A percentile compares a stretch with the other conserved stretches of the same genome.
Evolutionary conservation across 1,284 basidiomycete genomes (phyloP).

Genomic region (Jaminaea rosea): DNA sequence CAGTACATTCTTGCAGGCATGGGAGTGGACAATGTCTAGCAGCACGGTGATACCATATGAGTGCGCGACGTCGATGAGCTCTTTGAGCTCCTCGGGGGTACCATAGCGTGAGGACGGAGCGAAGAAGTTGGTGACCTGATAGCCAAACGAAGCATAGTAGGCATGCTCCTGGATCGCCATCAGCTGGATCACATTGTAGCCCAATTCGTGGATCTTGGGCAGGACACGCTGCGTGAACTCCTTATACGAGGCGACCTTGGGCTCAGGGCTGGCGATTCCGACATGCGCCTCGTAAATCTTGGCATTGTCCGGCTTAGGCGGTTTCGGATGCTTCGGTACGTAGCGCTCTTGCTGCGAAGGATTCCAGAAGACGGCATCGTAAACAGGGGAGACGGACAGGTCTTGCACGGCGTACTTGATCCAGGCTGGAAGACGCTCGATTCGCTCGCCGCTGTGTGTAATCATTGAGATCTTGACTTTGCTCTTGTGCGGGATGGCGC

Average conservation of each 20-base stretch:
- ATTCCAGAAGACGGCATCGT: slow-evolving; percentile 98
- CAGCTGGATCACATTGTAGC: slow-evolving; percentile 93
- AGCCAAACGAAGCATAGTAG: slow-evolving; percentile 98
- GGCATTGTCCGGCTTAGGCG: slow-evolving; percentile 59
- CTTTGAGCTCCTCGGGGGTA: slow-evolving; percentile 81
- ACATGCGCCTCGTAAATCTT: slow-evolving; percentile 97
- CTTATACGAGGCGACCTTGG: slow-evolving; percentile 82
- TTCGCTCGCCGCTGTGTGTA: slow-evolving; percentile 70
- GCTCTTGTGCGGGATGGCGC: slow-evolving; percentile 84
- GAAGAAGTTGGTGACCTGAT: slow-evolving; percentile 95
- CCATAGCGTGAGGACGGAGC: slow-evolving; percentile 88
- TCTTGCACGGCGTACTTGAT: slow-evolving; percentile 92
- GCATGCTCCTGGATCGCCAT: slow-evolving; percentile 83
- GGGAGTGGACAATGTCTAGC: slow-evolving; percentile 92
- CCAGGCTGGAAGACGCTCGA: slow-evolving; percentile 89
- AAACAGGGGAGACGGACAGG: slow-evolving; percentile 74
- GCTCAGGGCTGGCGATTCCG: slow-evolving; percentile 84
- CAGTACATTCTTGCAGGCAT: slow-evolving; percentile 93
- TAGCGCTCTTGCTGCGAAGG: slow-evolving; percentile 66
- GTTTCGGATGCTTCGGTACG: slow-evolving; percentile 69
- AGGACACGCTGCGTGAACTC: slow-evolving; percentile 81
- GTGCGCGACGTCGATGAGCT: slow-evolving; percentile 89
- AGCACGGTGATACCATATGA: slow-evolving; percentile 84
- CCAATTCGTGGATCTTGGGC: slow-evolving; percentile 77
- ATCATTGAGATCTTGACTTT: slow-evolving; percentile 62